Percentiles rank a stretch among this genome's conserved stretches.
phyloP scores from a whole-genome alignment of 2,329 filamentous ascomycete species.

The Neonectria magnoliae region DNA sequence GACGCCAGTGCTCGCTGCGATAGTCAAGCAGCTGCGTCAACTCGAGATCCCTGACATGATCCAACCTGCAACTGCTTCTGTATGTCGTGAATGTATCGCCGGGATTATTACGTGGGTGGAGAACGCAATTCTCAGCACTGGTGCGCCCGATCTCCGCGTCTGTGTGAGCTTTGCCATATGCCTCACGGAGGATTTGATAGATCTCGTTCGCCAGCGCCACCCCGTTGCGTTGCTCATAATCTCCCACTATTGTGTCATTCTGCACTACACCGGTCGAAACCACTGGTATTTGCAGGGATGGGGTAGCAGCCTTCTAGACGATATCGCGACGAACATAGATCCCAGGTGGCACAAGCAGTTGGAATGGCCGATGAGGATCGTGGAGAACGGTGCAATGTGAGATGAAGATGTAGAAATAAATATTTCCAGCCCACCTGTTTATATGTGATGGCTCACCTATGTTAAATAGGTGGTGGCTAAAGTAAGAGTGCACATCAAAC shows the following conservation, averaged over 20 bases:
- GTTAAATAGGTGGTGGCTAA: too few species aligned
- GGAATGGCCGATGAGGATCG: slow-evolving; percentile 28
- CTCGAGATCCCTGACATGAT: slow-evolving; percentile 18
- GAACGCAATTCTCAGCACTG: not conserved
- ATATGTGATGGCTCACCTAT: too few species aligned
- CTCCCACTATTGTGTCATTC: slow-evolving; percentile 30
- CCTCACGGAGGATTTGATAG: slow-evolving; percentile 26
- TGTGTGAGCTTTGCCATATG: slow-evolving; percentile 30
- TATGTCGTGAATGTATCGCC: slow-evolving; percentile 19
- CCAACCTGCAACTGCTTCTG: not conserved
- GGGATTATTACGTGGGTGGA: slow-evolving; percentile 18
- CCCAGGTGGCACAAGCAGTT: slow-evolving; percentile 11
- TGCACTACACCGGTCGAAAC: slow-evolving; percentile 18
- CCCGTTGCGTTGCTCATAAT: slow-evolving; percentile 26
- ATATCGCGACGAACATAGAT: slow-evolving; percentile 20
- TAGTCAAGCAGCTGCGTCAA: slow-evolving; percentile 23
- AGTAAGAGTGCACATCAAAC: too few species aligned
- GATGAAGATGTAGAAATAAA: not conserved
- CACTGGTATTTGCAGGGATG: slow-evolving; percentile 32
- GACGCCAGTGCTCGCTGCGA: slow-evolving; percentile 9
- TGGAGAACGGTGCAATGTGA: slow-evolving; percentile 5
- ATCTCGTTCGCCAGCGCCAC: slow-evolving; percentile 28
- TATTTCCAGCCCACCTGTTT: too few species aligned
- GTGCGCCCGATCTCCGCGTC: slow-evolving; percentile 12
- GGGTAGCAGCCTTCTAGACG: slow-evolving; percentile 19